Percentiles rank a stretch among this genome's conserved stretches.
Evolutionary conservation across 2,329 filamentous ascomycete genomes (phyloP).

Genomic region (Chaetoscypha palmicola): DNA sequence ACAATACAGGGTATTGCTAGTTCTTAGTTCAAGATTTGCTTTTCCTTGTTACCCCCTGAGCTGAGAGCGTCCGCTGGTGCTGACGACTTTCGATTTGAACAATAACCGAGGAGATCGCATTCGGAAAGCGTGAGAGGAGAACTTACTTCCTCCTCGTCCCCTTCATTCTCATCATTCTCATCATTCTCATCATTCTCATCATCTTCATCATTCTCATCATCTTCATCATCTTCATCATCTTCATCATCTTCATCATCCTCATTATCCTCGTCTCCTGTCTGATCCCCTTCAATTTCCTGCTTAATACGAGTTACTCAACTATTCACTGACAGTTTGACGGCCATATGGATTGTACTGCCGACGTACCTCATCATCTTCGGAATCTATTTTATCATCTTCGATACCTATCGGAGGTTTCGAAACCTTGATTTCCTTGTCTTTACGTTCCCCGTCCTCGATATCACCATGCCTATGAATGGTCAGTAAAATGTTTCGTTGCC

Average conservation of each 20-base stretch:
- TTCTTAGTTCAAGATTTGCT: no score
- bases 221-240: not conserved
- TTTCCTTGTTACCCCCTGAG: no score
- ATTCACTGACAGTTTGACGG: no score
- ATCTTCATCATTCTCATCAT: not conserved
- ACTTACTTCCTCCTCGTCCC: not conserved
- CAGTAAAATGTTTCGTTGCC: not conserved
- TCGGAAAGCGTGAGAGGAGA: no score
- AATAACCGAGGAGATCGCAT: no score
- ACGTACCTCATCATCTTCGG: not conserved
- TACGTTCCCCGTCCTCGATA: not conserved
- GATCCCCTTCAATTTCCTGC: not conserved
- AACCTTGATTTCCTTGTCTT: not conserved
- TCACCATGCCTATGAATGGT: not conserved
- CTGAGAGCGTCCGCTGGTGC: no score
- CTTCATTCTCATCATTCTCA: not conserved
- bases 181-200: not conserved
- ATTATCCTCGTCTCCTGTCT: not conserved
- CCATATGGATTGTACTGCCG: no score
- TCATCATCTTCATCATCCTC: not conserved
- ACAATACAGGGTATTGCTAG: no score
- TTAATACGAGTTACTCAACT: not conserved
- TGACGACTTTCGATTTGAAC: no score
- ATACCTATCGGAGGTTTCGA: not conserved
- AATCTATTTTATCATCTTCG: not conserved